Base-by-base conservation (phyloP, 306 rosid genomes). In the Medicago ruthenica region DNA sequence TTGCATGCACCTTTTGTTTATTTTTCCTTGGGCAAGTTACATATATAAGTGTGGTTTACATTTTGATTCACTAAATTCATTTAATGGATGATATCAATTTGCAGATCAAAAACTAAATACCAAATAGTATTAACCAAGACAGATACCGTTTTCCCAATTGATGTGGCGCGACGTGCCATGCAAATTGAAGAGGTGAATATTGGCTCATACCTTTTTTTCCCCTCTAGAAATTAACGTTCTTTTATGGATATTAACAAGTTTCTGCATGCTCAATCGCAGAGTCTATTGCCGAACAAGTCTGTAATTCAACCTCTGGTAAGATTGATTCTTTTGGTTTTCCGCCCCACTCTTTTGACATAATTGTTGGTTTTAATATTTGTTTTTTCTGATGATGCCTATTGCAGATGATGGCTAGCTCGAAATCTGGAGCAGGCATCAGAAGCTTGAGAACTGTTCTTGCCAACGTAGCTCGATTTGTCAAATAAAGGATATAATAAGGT, bases 381-480 rank as follows among this genome's bases (percentile, higher is more conserved):
- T 36, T 40, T 70, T 37, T 64, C 15, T 9, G 14, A 75, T 78
- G 47, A 34, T 67, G 31, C 22, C 64, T 21, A 57, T 70, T 89
- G 82, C 87, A 90, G 99, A 82, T 92, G 92, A 89, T 90, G 99
- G 88, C 81, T n/a, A 95, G 99, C 85, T 92, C 98, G 34, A 89
- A 87, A 88, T 87, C 97, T 31, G 99, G 98, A 74, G 99, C 97
- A 15, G 97, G 98, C 15, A 85, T 95, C 79, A 86, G 96, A 75
- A 81, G 97, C 84, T 86, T 92, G 84, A 90, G 99, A 83, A 86
- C 96, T 0, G 96, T 74, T 79, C 92, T 92, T 5, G 78, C 91
- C 4, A 95, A 87, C 82, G 82, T 95, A 68, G 87, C 88, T 39
- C 90, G 92, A 55, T 79, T 89, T 69, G 96, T 77, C 81, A 92